Conservation (phyloP, 306 rosid species). For the Lupinus albus region DNA sequence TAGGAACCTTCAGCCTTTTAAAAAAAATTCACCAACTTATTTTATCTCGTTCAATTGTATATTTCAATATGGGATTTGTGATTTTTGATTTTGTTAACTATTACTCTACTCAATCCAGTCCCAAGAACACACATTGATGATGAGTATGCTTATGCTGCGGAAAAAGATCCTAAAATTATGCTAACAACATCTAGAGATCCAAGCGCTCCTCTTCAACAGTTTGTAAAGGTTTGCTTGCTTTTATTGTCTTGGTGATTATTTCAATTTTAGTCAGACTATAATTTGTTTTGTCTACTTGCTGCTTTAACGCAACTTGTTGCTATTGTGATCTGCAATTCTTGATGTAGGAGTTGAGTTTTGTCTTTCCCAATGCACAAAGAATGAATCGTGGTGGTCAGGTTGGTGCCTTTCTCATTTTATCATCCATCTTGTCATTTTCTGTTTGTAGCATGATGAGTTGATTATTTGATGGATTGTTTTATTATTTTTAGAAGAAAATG, state of each 20-base stretch:
- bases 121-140: conserved; percentile 83
- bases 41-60: conserved; percentile 17
- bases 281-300: neutral
- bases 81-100: conserved; percentile 20
- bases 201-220: conserved; percentile 84
- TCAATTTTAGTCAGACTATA: neutral
- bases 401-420: conserved; percentile 35
- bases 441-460: conserved; percentile 2
- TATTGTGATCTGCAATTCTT: conserved; percentile 23
- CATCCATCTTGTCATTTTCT: neutral
- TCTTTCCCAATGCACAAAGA: conserved; percentile 87
- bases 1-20: conserved; percentile 12
- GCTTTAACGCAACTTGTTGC: conserved; percentile 1
- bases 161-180: conserved; percentile 82
- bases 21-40: neutral
- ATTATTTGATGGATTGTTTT: conserved; percentile 5
- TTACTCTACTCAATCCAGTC: conserved; percentile 48
- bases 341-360: conserved; percentile 74
- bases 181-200: conserved; percentile 90
- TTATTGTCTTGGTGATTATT: neutral
- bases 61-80: conserved; percentile 21
- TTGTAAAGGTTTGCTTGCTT: conserved; percentile 72
- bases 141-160: conserved; percentile 83
- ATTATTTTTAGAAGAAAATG: neutral
- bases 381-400: conserved; percentile 99